A percentile compares a stretch with the other conserved stretches of the same genome.
Conservation (phyloP, 495 filamentous ascomycete genomes). For the Hypomontagnella submonticulosa region DNA sequence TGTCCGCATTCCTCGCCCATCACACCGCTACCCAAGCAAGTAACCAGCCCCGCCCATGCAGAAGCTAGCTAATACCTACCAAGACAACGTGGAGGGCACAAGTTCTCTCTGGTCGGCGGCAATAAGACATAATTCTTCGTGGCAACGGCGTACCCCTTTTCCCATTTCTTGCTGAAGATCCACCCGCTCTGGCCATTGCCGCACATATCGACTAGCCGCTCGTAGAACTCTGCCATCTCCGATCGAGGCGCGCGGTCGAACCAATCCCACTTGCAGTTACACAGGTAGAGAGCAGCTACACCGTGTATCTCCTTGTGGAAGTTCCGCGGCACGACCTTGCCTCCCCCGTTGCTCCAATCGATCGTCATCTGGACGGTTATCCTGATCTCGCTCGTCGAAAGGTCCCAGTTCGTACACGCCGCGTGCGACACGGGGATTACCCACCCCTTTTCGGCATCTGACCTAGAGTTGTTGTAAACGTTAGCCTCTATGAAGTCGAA, state of each 20-base stretch:
- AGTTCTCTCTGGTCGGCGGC: not conserved
- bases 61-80: not conserved
- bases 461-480: not conserved
- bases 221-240: conserved; percentile 37
- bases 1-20: too few relatives aligned
- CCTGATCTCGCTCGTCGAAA: not conserved
- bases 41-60: not conserved
- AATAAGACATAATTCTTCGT: not conserved
- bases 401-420: conserved; percentile 6
- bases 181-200: conserved; percentile 27
- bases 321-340: not conserved
- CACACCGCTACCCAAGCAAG: not conserved
- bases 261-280: conserved; percentile 57
- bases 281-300: conserved; percentile 50
- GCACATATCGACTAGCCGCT: conserved; percentile 18
- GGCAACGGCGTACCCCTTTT: conserved; percentile 30
- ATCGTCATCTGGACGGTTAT: not conserved
- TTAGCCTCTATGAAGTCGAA: not conserved
- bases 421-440: conserved; percentile 31
- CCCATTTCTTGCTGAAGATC: conserved; percentile 42
- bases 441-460: not conserved
- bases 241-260: not conserved
- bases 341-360: conserved; percentile 2
- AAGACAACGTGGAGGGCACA: conserved; percentile 25
- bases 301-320: not conserved